Conservation (phyloP, 116 monocot species). For the Iris pallida region DNA sequence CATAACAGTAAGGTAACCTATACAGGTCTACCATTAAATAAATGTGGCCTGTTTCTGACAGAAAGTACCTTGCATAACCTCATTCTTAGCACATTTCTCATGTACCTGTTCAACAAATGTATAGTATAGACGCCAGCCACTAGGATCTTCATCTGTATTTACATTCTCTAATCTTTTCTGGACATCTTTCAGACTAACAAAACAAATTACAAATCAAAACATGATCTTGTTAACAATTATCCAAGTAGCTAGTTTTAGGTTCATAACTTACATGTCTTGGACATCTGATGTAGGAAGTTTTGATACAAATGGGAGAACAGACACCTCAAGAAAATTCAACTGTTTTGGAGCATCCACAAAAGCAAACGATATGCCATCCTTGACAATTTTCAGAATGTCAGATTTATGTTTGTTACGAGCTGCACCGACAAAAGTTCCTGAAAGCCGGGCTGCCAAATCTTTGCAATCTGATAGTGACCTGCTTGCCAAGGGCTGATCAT, state of each 20-base stretch:
- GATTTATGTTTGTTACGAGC: slow-evolving; percentile 72
- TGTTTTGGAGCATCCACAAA: slow-evolving; percentile 67
- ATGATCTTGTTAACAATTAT: not conserved
- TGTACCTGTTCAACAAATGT: slow-evolving; percentile 60
- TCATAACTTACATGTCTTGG: slow-evolving; percentile 60
- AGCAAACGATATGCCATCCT: slow-evolving; percentile 78
- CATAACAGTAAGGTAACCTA: not conserved
- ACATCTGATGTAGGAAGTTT: slow-evolving; percentile 64
- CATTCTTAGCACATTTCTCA: slow-evolving; percentile 76
- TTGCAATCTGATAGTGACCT: slow-evolving; percentile 69
- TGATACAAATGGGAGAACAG: slow-evolving; percentile 72
- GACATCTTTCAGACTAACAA: slow-evolving; percentile 64
- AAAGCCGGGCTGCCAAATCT: slow-evolving; percentile 70
- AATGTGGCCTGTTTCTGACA: not conserved
- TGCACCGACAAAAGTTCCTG: slow-evolving; percentile 66
- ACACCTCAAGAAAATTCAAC: slow-evolving; percentile 73
- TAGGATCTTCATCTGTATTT: slow-evolving; percentile 72
- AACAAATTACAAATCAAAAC: slow-evolving; percentile 11
- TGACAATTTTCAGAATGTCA: slow-evolving; percentile 70
- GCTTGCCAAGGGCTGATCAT: slow-evolving; percentile 39
- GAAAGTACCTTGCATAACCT: slow-evolving; percentile 64
- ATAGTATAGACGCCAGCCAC: slow-evolving; percentile 76
- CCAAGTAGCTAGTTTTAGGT: not conserved
- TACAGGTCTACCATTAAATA: not conserved
- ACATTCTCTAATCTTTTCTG: slow-evolving; percentile 62